Base-by-base conservation (phyloP, 805 yeast genomes). In the Yamadazyma akitaensis region DNA sequence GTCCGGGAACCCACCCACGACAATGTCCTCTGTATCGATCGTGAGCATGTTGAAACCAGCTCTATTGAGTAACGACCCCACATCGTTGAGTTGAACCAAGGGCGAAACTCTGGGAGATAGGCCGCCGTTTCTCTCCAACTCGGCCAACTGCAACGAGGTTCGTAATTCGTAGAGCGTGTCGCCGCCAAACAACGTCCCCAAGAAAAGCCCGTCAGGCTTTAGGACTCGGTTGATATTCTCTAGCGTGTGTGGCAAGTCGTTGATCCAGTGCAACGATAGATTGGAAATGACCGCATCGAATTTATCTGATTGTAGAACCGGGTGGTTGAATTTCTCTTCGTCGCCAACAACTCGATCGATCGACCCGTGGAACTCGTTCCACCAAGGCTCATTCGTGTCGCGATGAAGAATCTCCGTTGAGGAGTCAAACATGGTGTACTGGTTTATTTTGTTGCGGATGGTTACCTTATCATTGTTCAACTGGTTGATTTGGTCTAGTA, bases 111-210 rank as follows among this genome's bases (percentile, higher is more conserved):
- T 69, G 1, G 96, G 94, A 1, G 92, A 77, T 49, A 88, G 73
- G 2, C 96, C 90, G 9, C 95, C 94, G 39, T 65, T 70, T 42
- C 95, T 72, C 59, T 88, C 96, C 67, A 82, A 67, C 58, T 88
- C 96, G 0, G 96, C 95, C 47, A 88, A 67, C 62, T 88, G 96
- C 38, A 88, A 67, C 2, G 90, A 72, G 0, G 96, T 85, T 41
- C 96, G 74, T 49, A 88, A 72, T 62, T 88, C 96, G 57, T 81
- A 88, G n/a, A 88, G 64, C 1, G 95, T 84, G 59, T 88, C 96
- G 10, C 91, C 92, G 17, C 92, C 94, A 53, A 86, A 78, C 75
- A 88, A 77, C 18, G 89, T 78, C 1, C 87, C 95, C 73, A 88
- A 75, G 54, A 88, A 85, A 58, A 90, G 70, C 1, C 96, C 92